Evolutionary conservation across 257 asterid species (phyloP), one percentile per base, ranked within the genome.

Genomic region (Fraxinus cuspidata): DNA sequence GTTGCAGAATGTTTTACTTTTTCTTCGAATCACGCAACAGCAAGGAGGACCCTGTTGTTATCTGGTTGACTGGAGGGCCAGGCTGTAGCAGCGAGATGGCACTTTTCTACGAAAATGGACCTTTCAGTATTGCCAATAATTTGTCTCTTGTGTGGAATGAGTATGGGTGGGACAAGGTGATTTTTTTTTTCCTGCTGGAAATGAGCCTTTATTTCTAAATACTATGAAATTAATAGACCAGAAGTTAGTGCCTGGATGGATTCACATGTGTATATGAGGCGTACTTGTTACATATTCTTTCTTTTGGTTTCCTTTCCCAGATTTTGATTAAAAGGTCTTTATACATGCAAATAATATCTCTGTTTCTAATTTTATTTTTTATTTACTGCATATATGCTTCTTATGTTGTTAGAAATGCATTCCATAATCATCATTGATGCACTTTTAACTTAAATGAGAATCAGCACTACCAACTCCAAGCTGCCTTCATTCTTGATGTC

Each of bases 21-120:
- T 92, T 88, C 95, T 95, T 95, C 76, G 92, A 95, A 82, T 95
- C 99, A 32, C 94, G 96, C 10, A 88, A 87, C 81, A 88, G 91
- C 89, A 78, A 81, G 74, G 80, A 85, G 18, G 96, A 89, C 75
- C 99, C 97, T 73, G 96, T 95, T 77, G 97, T 92, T 69, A 95
- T 95, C 87, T 95, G 99, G 99, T 83, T 95, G 88, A 95, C 98
- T 74, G 98, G 98, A 73, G 99, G 99, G 23, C 99, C 99, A 74
- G 99, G 99, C 71, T 95, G 99, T 85, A 89, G 98, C 86, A 92
- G 99, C 79, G 99, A 95, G 86, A 85, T 91, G 92, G 99, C 97
- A 63, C 96, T 92, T 73, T 94, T 94, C 87, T 92, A 91, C 72
- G 99, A 94, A 85, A 95, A 95, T 86, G 99, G 99, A 19, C 99